Evolutionary conservation across 768 basidiomycete species (phyloP), one percentile per base, ranked within the genome.

Genomic region (Guyanaporus albipodus): DNA sequence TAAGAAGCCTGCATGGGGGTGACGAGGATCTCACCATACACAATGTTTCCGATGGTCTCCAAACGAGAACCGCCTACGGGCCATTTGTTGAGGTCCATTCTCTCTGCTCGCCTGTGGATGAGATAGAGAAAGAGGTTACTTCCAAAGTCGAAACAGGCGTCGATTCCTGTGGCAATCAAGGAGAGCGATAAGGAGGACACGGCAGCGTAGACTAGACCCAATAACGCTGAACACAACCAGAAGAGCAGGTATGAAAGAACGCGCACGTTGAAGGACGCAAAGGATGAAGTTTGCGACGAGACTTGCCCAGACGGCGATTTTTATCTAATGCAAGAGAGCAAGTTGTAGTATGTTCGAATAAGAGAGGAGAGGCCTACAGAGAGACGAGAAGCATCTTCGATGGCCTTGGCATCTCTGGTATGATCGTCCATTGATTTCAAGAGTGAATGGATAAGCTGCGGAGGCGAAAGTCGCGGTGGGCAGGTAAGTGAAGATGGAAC

Each of bases 151-250:
- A 85, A 90, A 14, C 88, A 72, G 11, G 93, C 83, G 62, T 98
- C 95, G 59, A 94, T 87, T 8, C 78, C 87, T 2, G 92, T 95
- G 10, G 92, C 91, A 49, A 97, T 77, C 40, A 97, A 73, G 4
- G 92, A 91, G 5, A 97, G 71, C 1, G 91, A 95, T 4, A 78
- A 52, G 2, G 91, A 85, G 2, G 88, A 87, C 42, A 90, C 75
- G 11, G 96, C 95, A 11, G 90, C 95, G 62, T 97, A 99, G 57
- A 99, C 89, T 92, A 55, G n/a, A n/a, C n/a, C n/a, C n/a, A n/a
- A n/a, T n/a, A n/a, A n/a, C n/a, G n/a, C n/a, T n/a, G n/a, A n/a
- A n/a, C n/a, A n/a, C n/a, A n/a, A n/a, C n/a, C n/a, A n/a, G n/a
- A n/a, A n/a, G n/a, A n/a, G n/a, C n/a, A 15, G 4, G 1, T 14